phyloP scores from a whole-genome alignment of 1,284 basidiomycete species.

The Sanghuangporus weigelae region DNA sequence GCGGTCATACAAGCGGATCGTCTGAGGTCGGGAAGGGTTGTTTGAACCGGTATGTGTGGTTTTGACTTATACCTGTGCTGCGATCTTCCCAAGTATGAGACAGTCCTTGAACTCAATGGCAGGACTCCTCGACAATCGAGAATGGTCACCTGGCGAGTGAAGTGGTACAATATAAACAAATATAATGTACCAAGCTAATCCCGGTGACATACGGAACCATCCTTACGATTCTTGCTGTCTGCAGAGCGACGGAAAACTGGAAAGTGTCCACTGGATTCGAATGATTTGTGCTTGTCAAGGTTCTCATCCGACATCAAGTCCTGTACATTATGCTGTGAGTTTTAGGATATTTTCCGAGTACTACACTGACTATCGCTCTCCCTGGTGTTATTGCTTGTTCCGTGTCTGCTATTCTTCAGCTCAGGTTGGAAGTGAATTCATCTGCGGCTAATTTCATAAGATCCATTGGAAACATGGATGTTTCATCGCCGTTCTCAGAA shows the following conservation, averaged over 20 bases:
- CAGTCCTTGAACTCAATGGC: background rate
- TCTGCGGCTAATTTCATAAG: background rate
- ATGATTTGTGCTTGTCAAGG: background rate
- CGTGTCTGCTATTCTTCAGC: background rate
- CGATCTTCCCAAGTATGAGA: background rate
- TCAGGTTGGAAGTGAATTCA: background rate
- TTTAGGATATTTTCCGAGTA: background rate
- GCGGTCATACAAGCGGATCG: too few relatives aligned
- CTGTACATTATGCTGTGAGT: background rate
- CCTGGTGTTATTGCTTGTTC: background rate
- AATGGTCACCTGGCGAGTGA: background rate
- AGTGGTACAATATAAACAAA: background rate
- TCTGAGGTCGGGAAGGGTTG: too few relatives aligned
- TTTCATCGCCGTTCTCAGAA: background rate
- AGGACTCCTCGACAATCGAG: background rate
- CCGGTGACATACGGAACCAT: background rate
- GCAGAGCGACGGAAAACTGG: background rate
- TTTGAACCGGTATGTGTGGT: too few relatives aligned
- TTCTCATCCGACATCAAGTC: background rate
- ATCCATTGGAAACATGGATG: background rate
- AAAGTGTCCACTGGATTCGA: background rate
- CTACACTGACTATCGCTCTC: background rate
- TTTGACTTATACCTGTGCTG: too few relatives aligned
- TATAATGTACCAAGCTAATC: background rate
- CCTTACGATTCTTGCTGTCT: background rate